Conservation (phyloP, 805 yeast genomes). For the Sugiyamaella marilandica region DNA sequence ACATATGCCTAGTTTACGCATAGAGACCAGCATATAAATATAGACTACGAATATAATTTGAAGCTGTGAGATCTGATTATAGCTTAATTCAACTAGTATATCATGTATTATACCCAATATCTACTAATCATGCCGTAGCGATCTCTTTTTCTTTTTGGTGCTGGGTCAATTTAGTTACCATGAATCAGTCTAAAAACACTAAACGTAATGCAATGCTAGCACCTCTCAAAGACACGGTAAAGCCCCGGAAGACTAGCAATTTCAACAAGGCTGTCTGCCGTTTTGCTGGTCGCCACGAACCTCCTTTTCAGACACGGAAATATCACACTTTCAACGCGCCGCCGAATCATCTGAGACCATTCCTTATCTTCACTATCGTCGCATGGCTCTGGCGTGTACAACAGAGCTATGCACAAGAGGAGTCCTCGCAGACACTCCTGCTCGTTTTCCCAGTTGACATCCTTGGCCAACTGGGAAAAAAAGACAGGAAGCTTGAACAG, state of each 20-base stretch:
- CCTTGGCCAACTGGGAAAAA: constrained; percentile 53
- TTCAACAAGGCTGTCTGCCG: constrained; percentile 61
- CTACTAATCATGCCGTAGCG: too few species aligned
- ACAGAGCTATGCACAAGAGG: constrained; percentile 60
- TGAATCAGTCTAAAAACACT: too few species aligned
- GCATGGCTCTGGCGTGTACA: constrained; percentile 62
- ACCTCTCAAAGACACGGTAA: constrained; percentile 88
- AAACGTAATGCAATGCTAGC: too few species aligned
- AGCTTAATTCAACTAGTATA: too few species aligned
- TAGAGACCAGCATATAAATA: not conserved
- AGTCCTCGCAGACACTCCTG: constrained; percentile 62
- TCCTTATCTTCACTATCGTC: constrained; percentile 28
- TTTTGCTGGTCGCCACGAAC: constrained; percentile 56
- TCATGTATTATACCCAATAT: too few species aligned
- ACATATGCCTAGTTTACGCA: too few species aligned
- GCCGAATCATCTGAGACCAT: constrained; percentile 29
- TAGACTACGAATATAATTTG: not conserved
- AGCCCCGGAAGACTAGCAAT: constrained; percentile 89
- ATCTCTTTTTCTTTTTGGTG: too few species aligned
- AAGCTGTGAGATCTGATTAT: too few species aligned
- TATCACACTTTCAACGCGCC: constrained; percentile 49
- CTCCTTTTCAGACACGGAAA: constrained; percentile 62
- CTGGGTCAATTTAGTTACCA: too few species aligned
- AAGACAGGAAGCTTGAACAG: constrained; percentile 62
- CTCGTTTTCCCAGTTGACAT: constrained; percentile 65